Percentiles rank a stretch among this genome's conserved stretches.
phyloP scores from a whole-genome alignment of 768 basidiomycete genomes.

The Suillus occidentalis region DNA sequence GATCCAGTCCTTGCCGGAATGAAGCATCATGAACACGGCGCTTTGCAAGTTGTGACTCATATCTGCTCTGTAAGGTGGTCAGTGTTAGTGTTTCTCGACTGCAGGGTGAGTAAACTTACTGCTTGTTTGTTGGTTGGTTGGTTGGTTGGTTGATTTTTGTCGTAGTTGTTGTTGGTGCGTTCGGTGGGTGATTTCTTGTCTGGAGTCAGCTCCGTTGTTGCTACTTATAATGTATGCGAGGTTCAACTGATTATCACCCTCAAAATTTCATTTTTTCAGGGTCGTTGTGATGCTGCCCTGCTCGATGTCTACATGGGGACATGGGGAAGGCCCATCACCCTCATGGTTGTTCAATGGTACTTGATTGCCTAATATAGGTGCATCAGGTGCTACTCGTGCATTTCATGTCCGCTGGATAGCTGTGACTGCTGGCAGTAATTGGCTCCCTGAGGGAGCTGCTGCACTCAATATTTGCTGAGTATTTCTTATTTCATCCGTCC shows the following conservation, averaged over 20 bases:
- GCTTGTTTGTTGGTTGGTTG: too few relatives aligned
- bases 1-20: background rate
- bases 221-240: background rate
- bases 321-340: too few relatives aligned
- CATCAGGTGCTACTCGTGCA: background rate
- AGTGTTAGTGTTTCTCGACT: background rate
- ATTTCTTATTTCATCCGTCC: background rate
- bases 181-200: too few relatives aligned
- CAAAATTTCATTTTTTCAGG: background rate
- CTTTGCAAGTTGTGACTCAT: background rate
- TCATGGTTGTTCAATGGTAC: background rate
- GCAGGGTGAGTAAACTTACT: too few relatives aligned
- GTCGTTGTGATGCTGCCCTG: background rate
- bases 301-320: background rate
- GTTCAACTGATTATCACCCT: background rate
- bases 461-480: background rate
- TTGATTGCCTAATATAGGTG: background rate
- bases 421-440: background rate
- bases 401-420: background rate
- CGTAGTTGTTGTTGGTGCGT: too few relatives aligned
- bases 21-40: background rate
- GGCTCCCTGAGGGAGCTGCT: background rate
- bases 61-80: background rate
- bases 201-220: too few relatives aligned
- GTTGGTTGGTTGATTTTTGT: background rate